A percentile compares a stretch with the other conserved stretches of the same genome.
Evolutionary conservation across 306 rosid species (phyloP).

Genomic region (Psophocarpus tetragonolobus): DNA sequence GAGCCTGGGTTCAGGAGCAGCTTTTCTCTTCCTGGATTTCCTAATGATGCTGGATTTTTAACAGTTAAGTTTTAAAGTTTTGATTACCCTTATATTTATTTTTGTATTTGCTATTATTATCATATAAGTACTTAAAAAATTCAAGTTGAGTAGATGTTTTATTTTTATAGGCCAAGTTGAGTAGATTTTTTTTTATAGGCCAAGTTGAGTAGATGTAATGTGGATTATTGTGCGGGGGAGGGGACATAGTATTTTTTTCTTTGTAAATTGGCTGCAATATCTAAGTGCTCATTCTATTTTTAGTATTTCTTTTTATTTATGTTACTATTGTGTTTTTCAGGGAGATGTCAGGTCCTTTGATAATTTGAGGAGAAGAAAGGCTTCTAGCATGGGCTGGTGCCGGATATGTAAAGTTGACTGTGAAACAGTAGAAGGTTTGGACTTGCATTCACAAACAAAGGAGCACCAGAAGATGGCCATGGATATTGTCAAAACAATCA

Average conservation of each 20-base stretch:
- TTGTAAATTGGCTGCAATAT: slow-evolving; percentile 7
- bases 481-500: slow-evolving; percentile 90
- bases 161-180: no score
- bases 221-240: no score
- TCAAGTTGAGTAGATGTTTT: slow-evolving; percentile 20
- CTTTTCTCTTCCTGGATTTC: slow-evolving; percentile 72
- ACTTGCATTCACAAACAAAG: slow-evolving; percentile 89
- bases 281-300: slow-evolving; percentile 2
- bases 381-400: slow-evolving; percentile 90
- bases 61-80: slow-evolving; percentile 79
- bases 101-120: slow-evolving; percentile 20
- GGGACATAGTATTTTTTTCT: neutral
- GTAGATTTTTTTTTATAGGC: no score
- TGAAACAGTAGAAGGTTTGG: slow-evolving; percentile 95
- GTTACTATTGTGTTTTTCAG: slow-evolving; percentile 43
- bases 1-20: slow-evolving; percentile 98
- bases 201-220: slow-evolving; percentile 22
- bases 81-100: neutral
- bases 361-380: slow-evolving; percentile 72
- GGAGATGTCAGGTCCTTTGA: slow-evolving; percentile 74
- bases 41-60: slow-evolving; percentile 64
- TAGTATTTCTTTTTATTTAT: neutral
- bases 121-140: neutral
- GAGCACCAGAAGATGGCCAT: slow-evolving; percentile 94
- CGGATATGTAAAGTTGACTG: slow-evolving; percentile 96